Evolutionary conservation across 1,284 basidiomycete species (phyloP).

Genomic region (Vanrija pseudolonga): DNA sequence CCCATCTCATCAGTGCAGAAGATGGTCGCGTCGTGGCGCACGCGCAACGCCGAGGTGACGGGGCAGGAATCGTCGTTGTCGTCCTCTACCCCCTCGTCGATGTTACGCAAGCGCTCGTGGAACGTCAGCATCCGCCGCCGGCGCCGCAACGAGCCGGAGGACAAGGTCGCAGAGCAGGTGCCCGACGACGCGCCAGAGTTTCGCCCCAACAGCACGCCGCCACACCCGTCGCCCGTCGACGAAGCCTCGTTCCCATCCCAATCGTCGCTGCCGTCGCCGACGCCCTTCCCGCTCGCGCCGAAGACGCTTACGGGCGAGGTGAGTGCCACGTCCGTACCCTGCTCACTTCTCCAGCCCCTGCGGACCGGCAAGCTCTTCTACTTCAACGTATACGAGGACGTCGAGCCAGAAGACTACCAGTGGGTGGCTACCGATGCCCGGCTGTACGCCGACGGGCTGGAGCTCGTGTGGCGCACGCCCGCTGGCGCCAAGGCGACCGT

Average conservation of each 20-base stretch:
- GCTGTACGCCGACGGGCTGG: slow-evolving; percentile 70
- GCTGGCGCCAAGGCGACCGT: slow-evolving; percentile 74
- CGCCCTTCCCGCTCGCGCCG: slow-evolving; percentile 22
- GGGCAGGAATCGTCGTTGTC: slow-evolving; percentile 48
- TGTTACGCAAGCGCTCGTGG: slow-evolving; percentile 44
- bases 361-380: slow-evolving; percentile 81
- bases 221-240: background rate
- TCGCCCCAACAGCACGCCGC: background rate
- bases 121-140: slow-evolving; percentile 63
- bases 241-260: slow-evolving; percentile 1
- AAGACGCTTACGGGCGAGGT: slow-evolving; percentile 54
- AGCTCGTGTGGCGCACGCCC: slow-evolving; percentile 75
- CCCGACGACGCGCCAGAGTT: background rate
- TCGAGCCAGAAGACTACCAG: slow-evolving; percentile 61
- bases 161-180: slow-evolving; percentile 3
- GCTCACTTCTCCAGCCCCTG: slow-evolving; percentile 60
- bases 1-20: slow-evolving; percentile 59
- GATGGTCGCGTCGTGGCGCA: slow-evolving; percentile 67
- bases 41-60: slow-evolving; percentile 9
- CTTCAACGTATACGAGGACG: slow-evolving; percentile 69
- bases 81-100: slow-evolving; percentile 47
- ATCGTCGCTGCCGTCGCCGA: slow-evolving; percentile 23
- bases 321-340: slow-evolving; percentile 24
- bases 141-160: slow-evolving; percentile 50
- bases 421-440: slow-evolving; percentile 83